Conservation (phyloP, 345 rosid genomes). For the Eucalyptus rudis region DNA sequence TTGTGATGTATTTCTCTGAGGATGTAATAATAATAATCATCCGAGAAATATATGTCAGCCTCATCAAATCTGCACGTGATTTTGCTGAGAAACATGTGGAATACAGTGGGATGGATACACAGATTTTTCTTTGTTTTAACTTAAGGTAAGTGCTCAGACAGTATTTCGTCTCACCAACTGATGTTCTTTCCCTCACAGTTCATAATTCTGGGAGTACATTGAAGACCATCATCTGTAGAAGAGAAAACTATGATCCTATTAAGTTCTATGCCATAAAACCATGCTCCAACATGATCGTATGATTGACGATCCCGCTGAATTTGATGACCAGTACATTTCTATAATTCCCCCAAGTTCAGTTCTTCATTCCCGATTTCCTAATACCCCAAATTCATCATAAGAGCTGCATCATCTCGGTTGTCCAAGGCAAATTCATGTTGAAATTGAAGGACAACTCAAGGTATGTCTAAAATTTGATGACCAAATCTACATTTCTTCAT, state of each 20-base stretch:
- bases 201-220: not conserved
- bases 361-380: not conserved
- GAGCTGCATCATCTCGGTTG: not conserved
- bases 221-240: not conserved
- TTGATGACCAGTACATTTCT: not conserved
- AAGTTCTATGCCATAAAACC: too few relatives aligned
- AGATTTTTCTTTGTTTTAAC: not conserved
- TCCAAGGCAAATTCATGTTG: too few relatives aligned
- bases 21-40: not conserved
- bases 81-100: not conserved
- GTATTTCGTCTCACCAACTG: not conserved
- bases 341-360: not conserved
- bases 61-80: not conserved
- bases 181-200: not conserved
- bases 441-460: not conserved
- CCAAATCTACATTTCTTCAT: not conserved
- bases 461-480: not conserved
- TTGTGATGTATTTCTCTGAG: not conserved
- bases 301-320: not conserved
- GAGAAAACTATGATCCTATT: not conserved
- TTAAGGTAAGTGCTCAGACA: not conserved
- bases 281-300: not conserved
- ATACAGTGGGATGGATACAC: not conserved
- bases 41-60: not conserved
- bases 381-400: not conserved